Evolutionary conservation across 2,329 filamentous ascomycete species (phyloP), one percentile per base, ranked within the genome.

Genomic region (Xylariaceae sp.): DNA sequence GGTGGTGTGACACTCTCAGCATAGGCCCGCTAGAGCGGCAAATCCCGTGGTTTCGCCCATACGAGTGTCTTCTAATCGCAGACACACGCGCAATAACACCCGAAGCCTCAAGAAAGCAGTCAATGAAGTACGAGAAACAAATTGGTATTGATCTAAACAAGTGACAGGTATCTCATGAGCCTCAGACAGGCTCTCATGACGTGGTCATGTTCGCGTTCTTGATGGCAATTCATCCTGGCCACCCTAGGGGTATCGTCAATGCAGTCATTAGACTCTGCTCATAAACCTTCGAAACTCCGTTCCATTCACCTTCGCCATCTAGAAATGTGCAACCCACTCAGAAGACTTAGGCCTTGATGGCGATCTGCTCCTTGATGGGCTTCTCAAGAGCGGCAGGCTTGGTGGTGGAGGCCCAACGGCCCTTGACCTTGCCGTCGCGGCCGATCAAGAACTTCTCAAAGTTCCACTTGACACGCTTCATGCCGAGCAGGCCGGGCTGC

Each of bases 391-490:
- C 71, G 74, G 92, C 89, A 1, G 94, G 94, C 78, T 91, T 94
- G 52, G 87, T 90, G 15, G 83, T 87, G 70, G 88, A 92, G 32
- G 89, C 88, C 90, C 90, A 99, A 58, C 94, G 77, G 27, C 80
- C 80, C 72, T 88, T 87, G 60, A 97, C 90, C 73, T 86, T 80
- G 22, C 94, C 94, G 70, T 97, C 90, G 54, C 82, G 81, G 53
- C 86, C 87, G 58, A 99, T 76, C 56, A 99, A 75, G 74, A 96
- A 99, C 82, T 99, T 99, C 73, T 99, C 94, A 76, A 97, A 99
- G 75, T 99, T 99, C 94, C 94, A 99, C 86, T 97, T 96, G 63
- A 99, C 78, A 55, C 85, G 73, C 85, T 95, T 92, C 66, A 97
- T 69, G 17, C 94, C 94, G 73, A 97, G 73, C 48, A 96, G 65